Percentiles rank a stretch among this genome's conserved stretches.
Evolutionary conservation across 2,329 filamentous ascomycete genomes (phyloP).

Genomic region (Westerdykella aurantiaca): DNA sequence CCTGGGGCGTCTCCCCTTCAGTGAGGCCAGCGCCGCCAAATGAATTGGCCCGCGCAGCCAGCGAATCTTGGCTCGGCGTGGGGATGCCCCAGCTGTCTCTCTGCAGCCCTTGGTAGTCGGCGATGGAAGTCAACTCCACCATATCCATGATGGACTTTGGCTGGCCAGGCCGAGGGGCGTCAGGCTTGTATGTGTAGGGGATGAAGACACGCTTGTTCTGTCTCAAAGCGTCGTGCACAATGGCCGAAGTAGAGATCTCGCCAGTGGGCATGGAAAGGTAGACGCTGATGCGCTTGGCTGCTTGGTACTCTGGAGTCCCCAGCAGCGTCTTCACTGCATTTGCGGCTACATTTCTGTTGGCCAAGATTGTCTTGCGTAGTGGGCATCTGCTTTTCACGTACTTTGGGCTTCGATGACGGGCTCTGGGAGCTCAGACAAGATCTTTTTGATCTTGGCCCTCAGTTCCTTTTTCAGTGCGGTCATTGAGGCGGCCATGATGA

Average conservation of each 20-base stretch:
- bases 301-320: conserved; percentile 65
- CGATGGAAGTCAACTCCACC: conserved; percentile 67
- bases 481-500: conserved; percentile 50
- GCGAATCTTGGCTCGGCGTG: conserved; percentile 63
- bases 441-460: conserved; percentile 62
- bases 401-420: conserved; percentile 65
- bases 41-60: conserved; percentile 64
- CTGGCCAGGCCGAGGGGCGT: conserved; percentile 32
- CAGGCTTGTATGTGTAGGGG: conserved; percentile 72
- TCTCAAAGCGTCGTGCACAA: conserved; percentile 74
- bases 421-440: conserved; percentile 56
- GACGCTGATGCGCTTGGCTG: conserved; percentile 71
- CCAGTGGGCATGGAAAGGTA: conserved; percentile 89
- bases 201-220: conserved; percentile 83
- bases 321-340: conserved; percentile 60
- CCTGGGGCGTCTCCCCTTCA: conserved; percentile 30
- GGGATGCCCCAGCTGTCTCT: conserved; percentile 92
- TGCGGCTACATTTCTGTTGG: conserved; percentile 48
- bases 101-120: conserved; percentile 72
- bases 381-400: conserved; percentile 42
- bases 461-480: conserved; percentile 70
- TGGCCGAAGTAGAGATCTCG: conserved; percentile 76
- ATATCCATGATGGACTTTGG: conserved; percentile 85
- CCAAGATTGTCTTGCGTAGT: neutral
- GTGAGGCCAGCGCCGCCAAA: conserved; percentile 57